Base-by-base conservation (phyloP, 2,329 filamentous ascomycete species). In the Zymoseptoria pseudotritici region DNA sequence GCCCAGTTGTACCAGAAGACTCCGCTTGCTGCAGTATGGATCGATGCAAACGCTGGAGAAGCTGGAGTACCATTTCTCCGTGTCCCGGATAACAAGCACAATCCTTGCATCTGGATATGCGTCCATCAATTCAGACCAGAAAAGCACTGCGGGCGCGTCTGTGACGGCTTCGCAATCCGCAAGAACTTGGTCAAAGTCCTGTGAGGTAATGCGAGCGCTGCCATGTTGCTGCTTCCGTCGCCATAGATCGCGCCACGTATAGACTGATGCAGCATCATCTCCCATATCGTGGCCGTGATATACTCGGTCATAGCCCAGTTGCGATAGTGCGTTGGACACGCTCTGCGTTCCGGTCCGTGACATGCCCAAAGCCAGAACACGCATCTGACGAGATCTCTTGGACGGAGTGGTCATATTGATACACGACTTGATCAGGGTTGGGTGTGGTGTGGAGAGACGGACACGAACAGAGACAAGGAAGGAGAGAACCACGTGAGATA, bases 361-460 rank as follows among this genome's bases (percentile, higher is more conserved):
- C 52, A 65, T 58, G 31, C 69, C 62, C 11, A 67, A 54, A 17
- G 59, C 64, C 9, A 69, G 56, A 10, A 69, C 63, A 56, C 65
- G 53, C 59, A 69, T 62, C 3, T 66, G 65, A 22, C 50, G 50
- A 52, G 20, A 21, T 13, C 50, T 52, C 19, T 52, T 19, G 50
- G 4, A 6, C 19, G 13, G 11, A 5, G 9, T n/a, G 20, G 50
- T 17, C 50, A 24, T 52, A 3, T 52, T 21, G 50, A 24, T 29
- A 52, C n/a, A 92, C 36, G 36, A 46, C 6, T 29, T 9, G 26
- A 29, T 29, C 26, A 29, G 8, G 26, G 26, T 29, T 29, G 26
- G 26, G 26, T 29, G 26, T 29, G 26, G 26, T 29, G 2, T 29
- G 36, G 17, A 42, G 36, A 42, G 36, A 42, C 10, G 11, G 36